These are phyloP conservation scores for Mytilinidion resinicola DNA, from an alignment of 495 filamentous ascomycete species.

Conservation along the genomic window DNA sequence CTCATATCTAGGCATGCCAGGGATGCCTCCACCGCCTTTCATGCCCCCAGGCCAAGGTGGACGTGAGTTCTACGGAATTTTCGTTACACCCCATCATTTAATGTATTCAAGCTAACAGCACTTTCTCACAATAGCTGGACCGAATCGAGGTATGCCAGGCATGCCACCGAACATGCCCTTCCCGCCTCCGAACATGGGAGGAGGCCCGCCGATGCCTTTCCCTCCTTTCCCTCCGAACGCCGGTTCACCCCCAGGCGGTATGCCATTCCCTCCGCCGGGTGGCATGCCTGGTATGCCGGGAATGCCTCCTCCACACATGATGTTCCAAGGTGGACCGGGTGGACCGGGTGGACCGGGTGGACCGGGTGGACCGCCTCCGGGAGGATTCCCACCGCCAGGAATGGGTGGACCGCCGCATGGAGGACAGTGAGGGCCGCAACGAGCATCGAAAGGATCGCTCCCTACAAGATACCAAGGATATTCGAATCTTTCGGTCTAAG, in stretches of 20 bases:
- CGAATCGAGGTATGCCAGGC: conserved; percentile 4
- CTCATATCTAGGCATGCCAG: conserved; percentile 34
- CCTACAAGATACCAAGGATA: too few relatives aligned
- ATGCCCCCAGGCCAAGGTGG: conserved; percentile 28
- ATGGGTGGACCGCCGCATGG: conserved; percentile 8
- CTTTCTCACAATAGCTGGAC: too few relatives aligned
- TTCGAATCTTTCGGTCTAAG: too few relatives aligned
- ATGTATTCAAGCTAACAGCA: neutral
- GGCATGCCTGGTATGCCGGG: conserved; percentile 10
- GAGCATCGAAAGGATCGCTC: too few relatives aligned
- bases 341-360: conserved; percentile 13
- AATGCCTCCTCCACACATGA: conserved; percentile 8
- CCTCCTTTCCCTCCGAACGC: conserved; percentile 14
- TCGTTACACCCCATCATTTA: neutral
- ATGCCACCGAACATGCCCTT: conserved; percentile 26
- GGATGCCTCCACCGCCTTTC: conserved; percentile 28
- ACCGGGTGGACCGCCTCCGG: conserved; percentile 18
- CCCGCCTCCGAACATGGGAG: conserved; percentile 21
- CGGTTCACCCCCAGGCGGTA: conserved; percentile 17
- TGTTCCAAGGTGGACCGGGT: conserved; percentile 7
- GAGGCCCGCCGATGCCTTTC: conserved; percentile 44
- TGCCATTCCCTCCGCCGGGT: conserved; percentile 27
- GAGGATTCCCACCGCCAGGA: too few relatives aligned
- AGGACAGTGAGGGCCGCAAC: too few relatives aligned
- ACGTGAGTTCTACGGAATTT: conserved; percentile 8